phyloP scores from a whole-genome alignment of 805 yeast species.

The Candida adriatica region DNA sequence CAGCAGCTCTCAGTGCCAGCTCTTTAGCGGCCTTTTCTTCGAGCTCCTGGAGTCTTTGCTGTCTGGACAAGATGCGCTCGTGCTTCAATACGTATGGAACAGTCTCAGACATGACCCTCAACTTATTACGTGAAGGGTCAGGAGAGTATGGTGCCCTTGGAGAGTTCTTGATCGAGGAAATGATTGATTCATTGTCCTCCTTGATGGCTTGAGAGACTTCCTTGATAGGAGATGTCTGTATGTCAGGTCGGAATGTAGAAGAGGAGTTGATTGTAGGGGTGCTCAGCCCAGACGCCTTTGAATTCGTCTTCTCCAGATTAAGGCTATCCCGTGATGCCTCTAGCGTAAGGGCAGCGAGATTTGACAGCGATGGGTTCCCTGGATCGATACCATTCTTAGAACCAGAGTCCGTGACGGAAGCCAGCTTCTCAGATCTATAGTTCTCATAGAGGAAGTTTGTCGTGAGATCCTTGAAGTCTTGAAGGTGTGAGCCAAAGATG shows the following conservation, averaged over 20 bases:
- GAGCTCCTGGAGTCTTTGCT: constrained; percentile 70
- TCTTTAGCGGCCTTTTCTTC: constrained; percentile 75
- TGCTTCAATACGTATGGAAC: constrained; percentile 80
- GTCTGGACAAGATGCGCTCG: constrained; percentile 67
- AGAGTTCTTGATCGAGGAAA: constrained; percentile 30
- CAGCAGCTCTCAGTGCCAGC: constrained; percentile 65
- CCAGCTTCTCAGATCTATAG: constrained; percentile 71
- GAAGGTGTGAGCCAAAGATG: constrained; percentile 74
- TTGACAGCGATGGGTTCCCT: constrained; percentile 55
- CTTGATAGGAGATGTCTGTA: constrained; percentile 30
- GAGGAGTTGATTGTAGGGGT: constrained; percentile 13
- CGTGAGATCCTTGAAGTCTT: constrained; percentile 75
- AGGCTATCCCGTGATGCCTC: constrained; percentile 3
- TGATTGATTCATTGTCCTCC: constrained; percentile 32
- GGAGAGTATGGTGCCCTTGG: constrained; percentile 26
- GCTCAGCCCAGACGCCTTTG: constrained; percentile 3
- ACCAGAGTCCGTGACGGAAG: constrained; percentile 39
- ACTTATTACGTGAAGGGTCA: constrained; percentile 47
- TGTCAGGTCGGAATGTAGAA: constrained; percentile 14
- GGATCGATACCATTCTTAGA: constrained; percentile 10
- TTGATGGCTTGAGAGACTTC: constrained; percentile 30
- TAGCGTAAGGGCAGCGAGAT: constrained; percentile 43
- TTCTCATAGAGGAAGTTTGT: constrained; percentile 71
- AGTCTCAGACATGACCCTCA: constrained; percentile 74
- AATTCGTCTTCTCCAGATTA: constrained; percentile 3